Conservation (phyloP, 2,329 filamentous ascomycete species). For the Metarhizium sp. region DNA sequence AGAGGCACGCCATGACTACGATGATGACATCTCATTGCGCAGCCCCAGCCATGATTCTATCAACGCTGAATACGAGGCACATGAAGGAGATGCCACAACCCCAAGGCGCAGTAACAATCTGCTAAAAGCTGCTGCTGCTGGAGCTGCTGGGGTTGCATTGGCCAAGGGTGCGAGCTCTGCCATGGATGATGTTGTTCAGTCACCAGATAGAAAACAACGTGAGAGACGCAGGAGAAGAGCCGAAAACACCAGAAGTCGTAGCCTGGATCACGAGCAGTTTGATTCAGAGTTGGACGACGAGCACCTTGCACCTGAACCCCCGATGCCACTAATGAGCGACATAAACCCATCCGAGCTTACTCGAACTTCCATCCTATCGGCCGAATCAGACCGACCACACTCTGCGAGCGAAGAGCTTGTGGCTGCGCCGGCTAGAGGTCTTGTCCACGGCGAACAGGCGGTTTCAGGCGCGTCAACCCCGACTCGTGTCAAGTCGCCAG, state of each 20-base stretch:
- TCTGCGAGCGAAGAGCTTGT: conserved; percentile 55
- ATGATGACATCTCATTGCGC: conserved; percentile 37
- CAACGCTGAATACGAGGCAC: conserved; percentile 24
- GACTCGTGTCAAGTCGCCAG: conserved; percentile 47
- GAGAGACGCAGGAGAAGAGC: conserved; percentile 41
- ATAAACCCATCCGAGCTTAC: conserved; percentile 82
- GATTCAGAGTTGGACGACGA: conserved; percentile 45
- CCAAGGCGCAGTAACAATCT: conserved; percentile 35
- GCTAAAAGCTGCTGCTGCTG: conserved; percentile 35
- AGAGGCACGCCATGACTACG: conserved; percentile 46
- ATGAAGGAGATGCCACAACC: conserved; percentile 32
- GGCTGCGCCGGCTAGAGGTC: conserved; percentile 35
- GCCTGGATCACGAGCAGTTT: conserved; percentile 34
- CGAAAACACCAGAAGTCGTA: conserved; percentile 36
- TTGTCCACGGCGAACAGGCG: conserved; percentile 51
- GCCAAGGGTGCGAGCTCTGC: conserved; percentile 24
- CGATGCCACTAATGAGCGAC: conserved; percentile 83
- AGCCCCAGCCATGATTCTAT: conserved; percentile 39
- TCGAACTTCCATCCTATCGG: conserved; percentile 76
- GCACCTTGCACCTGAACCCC: conserved; percentile 46
- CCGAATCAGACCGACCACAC: conserved; percentile 63
- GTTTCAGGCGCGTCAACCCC: conserved; percentile 53
- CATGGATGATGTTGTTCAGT: conserved; percentile 29
- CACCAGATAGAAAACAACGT: conserved; percentile 41
- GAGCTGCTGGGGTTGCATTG: conserved; percentile 29